Conservation (phyloP, 371 early-diverging fungal genomes). For the Capillidium heterosporum region DNA sequence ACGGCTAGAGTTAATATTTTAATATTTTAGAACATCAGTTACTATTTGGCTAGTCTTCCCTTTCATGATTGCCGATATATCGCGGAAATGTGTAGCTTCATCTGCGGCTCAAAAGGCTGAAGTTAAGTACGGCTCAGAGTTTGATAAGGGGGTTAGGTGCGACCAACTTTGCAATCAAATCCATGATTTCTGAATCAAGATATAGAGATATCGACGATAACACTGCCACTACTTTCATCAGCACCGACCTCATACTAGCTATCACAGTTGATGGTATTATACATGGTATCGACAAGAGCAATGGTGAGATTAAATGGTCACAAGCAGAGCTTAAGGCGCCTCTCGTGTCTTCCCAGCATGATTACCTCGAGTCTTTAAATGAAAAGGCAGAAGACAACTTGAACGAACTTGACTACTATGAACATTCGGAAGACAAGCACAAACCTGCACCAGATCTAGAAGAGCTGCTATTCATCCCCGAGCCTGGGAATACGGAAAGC, state of each 20-base stretch:
- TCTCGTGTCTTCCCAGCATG: constrained; percentile 5
- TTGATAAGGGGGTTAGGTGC: not conserved
- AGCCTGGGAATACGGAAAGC: constrained; percentile 54
- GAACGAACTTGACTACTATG: not conserved
- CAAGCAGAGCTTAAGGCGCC: constrained; percentile 6
- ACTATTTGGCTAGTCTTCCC: not conserved
- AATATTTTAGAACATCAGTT: no score
- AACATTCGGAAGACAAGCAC: not conserved
- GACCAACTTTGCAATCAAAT: not conserved
- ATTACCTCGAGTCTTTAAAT: not conserved
- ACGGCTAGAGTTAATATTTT: no score
- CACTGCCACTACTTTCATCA: no score
- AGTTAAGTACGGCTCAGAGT: not conserved
- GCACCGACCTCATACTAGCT: constrained; percentile 9
- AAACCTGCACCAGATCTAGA: constrained; percentile 3
- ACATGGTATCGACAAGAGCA: constrained; percentile 26
- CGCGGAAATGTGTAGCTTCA: not conserved
- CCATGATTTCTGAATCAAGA: not conserved
- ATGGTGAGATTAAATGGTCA: constrained; percentile 33
- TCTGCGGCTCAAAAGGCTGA: not conserved
- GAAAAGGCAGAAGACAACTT: not conserved
- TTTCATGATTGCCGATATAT: not conserved
- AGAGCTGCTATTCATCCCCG: constrained; percentile 44
- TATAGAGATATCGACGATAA: not conserved
- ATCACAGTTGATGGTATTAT: constrained; percentile 40